A percentile compares a stretch with the other conserved stretches of the same genome.
phyloP scores from a whole-genome alignment of 2,329 filamentous ascomycete genomes.

The Cordyceps pruinosa region DNA sequence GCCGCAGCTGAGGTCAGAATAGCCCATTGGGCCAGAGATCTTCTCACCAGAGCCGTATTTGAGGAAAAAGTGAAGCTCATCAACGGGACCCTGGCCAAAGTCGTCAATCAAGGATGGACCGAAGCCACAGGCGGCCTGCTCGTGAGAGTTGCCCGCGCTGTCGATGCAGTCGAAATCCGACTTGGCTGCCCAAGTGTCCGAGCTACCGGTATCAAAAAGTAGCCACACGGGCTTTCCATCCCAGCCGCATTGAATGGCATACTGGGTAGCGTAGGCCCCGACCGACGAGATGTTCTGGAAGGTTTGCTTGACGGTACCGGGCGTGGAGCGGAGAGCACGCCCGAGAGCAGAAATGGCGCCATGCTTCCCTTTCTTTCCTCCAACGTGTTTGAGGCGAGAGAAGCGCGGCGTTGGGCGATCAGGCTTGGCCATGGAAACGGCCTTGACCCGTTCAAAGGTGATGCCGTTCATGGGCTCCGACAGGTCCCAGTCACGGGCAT shows the following conservation, averaged over 20 bases:
- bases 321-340: slow-evolving; percentile 16
- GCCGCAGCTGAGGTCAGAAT: slow-evolving; percentile 38
- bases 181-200: slow-evolving; percentile 43
- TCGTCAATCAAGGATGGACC: slow-evolving; percentile 30
- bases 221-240: slow-evolving; percentile 33
- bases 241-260: slow-evolving; percentile 35
- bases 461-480: slow-evolving; percentile 31
- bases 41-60: slow-evolving; percentile 43
- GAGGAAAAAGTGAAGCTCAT: slow-evolving; percentile 39
- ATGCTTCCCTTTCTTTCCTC: slow-evolving; percentile 17
- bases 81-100: slow-evolving; percentile 34
- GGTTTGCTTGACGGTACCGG: slow-evolving; percentile 16
- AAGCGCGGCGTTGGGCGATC: slow-evolving; percentile 25
- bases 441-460: slow-evolving; percentile 29
- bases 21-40: slow-evolving; percentile 40
- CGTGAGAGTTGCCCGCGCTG: slow-evolving; percentile 23
- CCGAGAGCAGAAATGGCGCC: slow-evolving; percentile 26
- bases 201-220: slow-evolving; percentile 44
- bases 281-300: slow-evolving; percentile 34
- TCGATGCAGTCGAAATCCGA: slow-evolving; percentile 36
- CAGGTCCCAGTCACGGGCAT: slow-evolving; percentile 24
- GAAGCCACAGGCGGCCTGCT: slow-evolving; percentile 33
- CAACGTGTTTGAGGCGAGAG: slow-evolving; percentile 29
- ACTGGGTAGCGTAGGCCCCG: slow-evolving; percentile 34
- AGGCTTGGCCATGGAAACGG: slow-evolving; percentile 18